Evolutionary conservation across 371 early-diverging fungal genomes (phyloP).

Genomic region (Apophysomyces trapeziformis): DNA sequence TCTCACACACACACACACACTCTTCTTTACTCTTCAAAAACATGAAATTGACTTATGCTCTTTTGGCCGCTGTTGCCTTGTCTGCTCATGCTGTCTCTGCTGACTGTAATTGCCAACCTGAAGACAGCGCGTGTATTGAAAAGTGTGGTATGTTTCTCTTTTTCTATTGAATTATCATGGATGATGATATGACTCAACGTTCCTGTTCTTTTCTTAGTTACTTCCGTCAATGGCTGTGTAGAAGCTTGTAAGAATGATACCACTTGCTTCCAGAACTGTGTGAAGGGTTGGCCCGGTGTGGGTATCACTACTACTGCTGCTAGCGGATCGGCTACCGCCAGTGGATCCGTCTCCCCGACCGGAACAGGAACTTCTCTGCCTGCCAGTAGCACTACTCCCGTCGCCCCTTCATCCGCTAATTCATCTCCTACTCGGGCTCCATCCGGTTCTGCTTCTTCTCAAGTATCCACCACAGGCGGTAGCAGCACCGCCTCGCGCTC

Average conservation of each 20-base stretch:
- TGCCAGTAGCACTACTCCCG: background rate
- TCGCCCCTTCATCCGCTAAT: conserved; percentile 1
- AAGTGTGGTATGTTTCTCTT: conserved; percentile 16
- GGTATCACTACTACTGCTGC: background rate
- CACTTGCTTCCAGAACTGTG: conserved; percentile 15
- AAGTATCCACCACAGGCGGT: background rate
- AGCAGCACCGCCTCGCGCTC: background rate
- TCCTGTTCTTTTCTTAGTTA: conserved; percentile 8
- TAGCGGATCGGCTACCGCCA: background rate
- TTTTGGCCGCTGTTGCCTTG: conserved; percentile 15
- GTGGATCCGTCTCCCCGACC: conserved; percentile 3
- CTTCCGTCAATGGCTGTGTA: conserved; percentile 18
- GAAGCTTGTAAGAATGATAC: conserved; percentile 14
- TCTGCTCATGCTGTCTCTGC: conserved; percentile 6
- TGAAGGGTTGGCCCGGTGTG: conserved; percentile 24
- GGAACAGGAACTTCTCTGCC: background rate
- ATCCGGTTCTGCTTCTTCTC: background rate
- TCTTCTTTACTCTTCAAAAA: background rate
- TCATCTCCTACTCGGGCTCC: background rate
- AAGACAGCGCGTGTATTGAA: conserved; percentile 15
- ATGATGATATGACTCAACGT: too few relatives aligned
- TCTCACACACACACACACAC: background rate
- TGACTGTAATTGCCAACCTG: conserved; percentile 17
- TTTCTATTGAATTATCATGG: too few relatives aligned
- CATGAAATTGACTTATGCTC: conserved; percentile 20